A percentile compares a stretch with the other conserved stretches of the same genome.
These are phyloP conservation scores for Globisporangium radiosum DNA, from an alignment of 352 stramenopile species.

Conservation along the genomic window DNA sequence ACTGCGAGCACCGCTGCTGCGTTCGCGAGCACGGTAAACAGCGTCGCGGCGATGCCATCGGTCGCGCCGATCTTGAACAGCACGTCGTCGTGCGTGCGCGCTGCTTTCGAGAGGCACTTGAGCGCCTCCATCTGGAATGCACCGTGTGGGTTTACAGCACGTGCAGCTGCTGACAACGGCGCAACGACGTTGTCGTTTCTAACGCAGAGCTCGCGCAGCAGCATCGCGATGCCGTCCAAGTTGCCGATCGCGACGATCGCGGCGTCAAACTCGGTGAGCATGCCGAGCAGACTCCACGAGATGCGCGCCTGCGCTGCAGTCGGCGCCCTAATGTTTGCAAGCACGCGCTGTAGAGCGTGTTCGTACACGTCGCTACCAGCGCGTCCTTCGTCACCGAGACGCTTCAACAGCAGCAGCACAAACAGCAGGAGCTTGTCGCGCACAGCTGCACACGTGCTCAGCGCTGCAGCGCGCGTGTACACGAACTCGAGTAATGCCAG, in stretches of 20 bases:
- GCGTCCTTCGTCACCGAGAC: constrained; percentile 42
- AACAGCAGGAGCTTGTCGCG: constrained; percentile 44
- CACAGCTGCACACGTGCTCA: constrained; percentile 19
- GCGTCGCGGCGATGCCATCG: constrained; percentile 26
- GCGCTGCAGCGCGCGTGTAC: constrained; percentile 31
- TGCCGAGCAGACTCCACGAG: constrained; percentile 50
- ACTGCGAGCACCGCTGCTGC: background rate
- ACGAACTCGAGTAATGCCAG: constrained; percentile 29
- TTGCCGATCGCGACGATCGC: constrained; percentile 60
- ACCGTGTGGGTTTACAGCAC: constrained; percentile 4
- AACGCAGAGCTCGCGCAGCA: constrained; percentile 43
- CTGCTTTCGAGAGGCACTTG: constrained; percentile 57
- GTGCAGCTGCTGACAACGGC: background rate
- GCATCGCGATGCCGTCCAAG: constrained; percentile 43
- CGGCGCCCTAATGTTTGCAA: constrained; percentile 28
- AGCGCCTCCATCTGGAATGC: constrained; percentile 42
- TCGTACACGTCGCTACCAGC: constrained; percentile 43
- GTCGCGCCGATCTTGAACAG: constrained; percentile 56
- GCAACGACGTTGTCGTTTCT: background rate
- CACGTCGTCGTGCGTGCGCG: constrained; percentile 51
- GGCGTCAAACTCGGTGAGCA: constrained; percentile 46
- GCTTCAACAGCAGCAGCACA: constrained; percentile 48
- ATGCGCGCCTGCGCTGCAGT: constrained; percentile 27
- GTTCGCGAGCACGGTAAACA: constrained; percentile 36
- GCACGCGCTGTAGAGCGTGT: constrained; percentile 44